These are phyloP conservation scores for Teunomyces kruisii DNA, from an alignment of 805 yeast species.

Conservation along the genomic window DNA sequence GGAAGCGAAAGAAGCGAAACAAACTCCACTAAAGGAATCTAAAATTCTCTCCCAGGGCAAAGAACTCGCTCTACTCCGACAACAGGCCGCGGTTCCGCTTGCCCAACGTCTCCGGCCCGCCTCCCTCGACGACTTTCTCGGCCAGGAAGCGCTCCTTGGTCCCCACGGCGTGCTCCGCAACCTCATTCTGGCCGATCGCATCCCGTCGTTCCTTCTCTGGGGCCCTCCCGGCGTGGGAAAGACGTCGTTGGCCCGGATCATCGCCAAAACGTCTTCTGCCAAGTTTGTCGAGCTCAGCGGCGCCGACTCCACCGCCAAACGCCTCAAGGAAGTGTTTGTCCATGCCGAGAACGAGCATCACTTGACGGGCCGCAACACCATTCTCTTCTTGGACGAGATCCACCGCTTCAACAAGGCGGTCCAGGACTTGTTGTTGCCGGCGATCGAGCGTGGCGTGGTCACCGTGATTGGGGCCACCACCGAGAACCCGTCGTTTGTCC, in stretches of 20 bases:
- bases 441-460: slow-evolving; percentile 38
- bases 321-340: slow-evolving; percentile 33
- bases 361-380: slow-evolving; percentile 32
- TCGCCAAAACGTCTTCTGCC: slow-evolving; percentile 30
- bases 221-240: slow-evolving; percentile 48
- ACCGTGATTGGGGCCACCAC: slow-evolving; percentile 47
- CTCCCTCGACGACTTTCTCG: slow-evolving; percentile 37
- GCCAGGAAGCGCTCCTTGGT: slow-evolving; percentile 43
- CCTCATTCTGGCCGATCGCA: slow-evolving; percentile 30
- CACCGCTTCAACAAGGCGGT: slow-evolving; percentile 45
- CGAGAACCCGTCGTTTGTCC: slow-evolving; percentile 62
- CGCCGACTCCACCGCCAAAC: slow-evolving; percentile 36
- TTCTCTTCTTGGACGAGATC: slow-evolving; percentile 42
- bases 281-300: slow-evolving; percentile 42
- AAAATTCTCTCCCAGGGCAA: too few species aligned
- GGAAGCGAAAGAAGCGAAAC: not conserved
- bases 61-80: slow-evolving; percentile 13
- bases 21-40: too few species aligned
- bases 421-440: slow-evolving; percentile 43
- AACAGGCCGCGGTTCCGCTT: slow-evolving; percentile 29
- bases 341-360: slow-evolving; percentile 37
- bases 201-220: slow-evolving; percentile 45
- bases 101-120: slow-evolving; percentile 43
- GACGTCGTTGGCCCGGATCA: slow-evolving; percentile 41
- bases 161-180: slow-evolving; percentile 36